Percentiles rank a stretch among this genome's conserved stretches.
phyloP scores from a whole-genome alignment of 2,329 filamentous ascomycete genomes.

The Escovopsis sp. region DNA sequence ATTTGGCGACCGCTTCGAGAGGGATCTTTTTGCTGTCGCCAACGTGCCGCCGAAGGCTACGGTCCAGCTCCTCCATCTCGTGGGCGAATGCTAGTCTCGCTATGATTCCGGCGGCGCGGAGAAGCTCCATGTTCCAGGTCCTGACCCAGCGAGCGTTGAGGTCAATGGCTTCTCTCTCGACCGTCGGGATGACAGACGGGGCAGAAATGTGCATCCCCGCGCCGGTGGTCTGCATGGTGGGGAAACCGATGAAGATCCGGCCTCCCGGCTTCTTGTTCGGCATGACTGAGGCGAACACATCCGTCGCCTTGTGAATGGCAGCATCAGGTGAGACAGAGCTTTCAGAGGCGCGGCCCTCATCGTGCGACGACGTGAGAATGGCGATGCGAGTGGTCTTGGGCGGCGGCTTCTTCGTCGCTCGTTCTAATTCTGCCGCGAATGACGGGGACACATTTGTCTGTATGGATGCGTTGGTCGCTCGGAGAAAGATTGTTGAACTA shows the following conservation, averaged over 20 bases:
- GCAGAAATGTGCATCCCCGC: conserved; percentile 89
- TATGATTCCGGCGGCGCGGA: conserved; percentile 80
- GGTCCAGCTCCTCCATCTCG: conserved; percentile 67
- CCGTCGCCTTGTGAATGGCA: conserved; percentile 42
- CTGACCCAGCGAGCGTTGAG: conserved; percentile 90
- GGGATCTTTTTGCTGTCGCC: conserved; percentile 38
- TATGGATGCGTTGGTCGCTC: conserved; percentile 73
- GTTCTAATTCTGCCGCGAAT: conserved; percentile 75
- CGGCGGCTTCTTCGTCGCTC: conserved; percentile 93
- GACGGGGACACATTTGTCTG: conserved; percentile 57
- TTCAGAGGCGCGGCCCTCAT: conserved; percentile 57
- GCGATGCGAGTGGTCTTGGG: conserved; percentile 77
- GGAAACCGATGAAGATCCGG: conserved; percentile 92
- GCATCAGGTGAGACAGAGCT: conserved; percentile 26
- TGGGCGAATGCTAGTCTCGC: conserved; percentile 75
- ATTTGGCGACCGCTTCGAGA: conserved; percentile 47
- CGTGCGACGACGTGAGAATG: conserved; percentile 81
- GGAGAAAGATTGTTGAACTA: conserved; percentile 71
- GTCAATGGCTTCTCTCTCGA: conserved; percentile 93
- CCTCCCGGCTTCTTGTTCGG: conserved; percentile 71
- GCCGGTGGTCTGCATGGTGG: conserved; percentile 92
- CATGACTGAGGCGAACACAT: conserved; percentile 82
- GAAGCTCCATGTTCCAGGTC: conserved; percentile 89
- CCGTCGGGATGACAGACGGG: conserved; percentile 90
- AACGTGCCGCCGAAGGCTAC: conserved; percentile 37